Conservation (phyloP, 1,284 basidiomycete genomes). For the Fomitopsis betulina region DNA sequence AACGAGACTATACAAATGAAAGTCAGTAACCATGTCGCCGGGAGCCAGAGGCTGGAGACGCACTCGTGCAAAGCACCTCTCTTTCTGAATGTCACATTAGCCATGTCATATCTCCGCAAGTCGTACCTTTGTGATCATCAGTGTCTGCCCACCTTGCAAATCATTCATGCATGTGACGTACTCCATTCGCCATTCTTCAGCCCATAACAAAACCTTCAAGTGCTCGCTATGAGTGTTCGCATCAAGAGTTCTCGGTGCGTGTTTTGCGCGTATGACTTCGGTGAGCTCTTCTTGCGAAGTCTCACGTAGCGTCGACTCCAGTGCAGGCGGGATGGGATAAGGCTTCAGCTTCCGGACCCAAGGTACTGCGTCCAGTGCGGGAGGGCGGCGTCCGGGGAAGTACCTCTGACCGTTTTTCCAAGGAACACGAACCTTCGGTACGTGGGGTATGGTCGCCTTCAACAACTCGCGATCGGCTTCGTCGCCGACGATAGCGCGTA, state of each 20-base stretch:
- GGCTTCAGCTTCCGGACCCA: conserved; percentile 12
- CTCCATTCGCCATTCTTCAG: conserved; percentile 56
- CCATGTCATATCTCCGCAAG: conserved; percentile 53
- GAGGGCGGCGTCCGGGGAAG: conserved; percentile 9
- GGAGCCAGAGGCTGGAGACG: not conserved
- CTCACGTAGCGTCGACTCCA: conserved; percentile 8
- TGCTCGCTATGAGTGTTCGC: conserved; percentile 38
- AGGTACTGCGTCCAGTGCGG: conserved; percentile 5
- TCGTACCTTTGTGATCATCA: conserved; percentile 37
- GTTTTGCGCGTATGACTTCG: conserved; percentile 11
- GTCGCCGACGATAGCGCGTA: conserved; percentile 25
- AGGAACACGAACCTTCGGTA: conserved; percentile 9
- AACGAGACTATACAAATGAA: conserved; percentile 33
- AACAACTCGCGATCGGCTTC: conserved; percentile 21
- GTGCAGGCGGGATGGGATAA: not conserved
- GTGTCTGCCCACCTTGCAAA: not conserved
- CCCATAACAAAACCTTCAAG: conserved; percentile 52
- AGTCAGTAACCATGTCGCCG: not conserved
- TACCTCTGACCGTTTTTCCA: conserved; percentile 4
- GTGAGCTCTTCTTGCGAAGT: conserved; percentile 10
- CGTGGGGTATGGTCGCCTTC: conserved; percentile 23
- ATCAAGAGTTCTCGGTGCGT: conserved; percentile 39
- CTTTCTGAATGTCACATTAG: conserved; percentile 31
- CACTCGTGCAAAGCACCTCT: conserved; percentile 37
- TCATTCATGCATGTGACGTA: conserved; percentile 27